A percentile compares a stretch with the other conserved stretches of the same genome.
These are phyloP conservation scores for Nicotiana benthamiana DNA, from an alignment of 257 asterid genomes.

Conservation along the genomic window DNA sequence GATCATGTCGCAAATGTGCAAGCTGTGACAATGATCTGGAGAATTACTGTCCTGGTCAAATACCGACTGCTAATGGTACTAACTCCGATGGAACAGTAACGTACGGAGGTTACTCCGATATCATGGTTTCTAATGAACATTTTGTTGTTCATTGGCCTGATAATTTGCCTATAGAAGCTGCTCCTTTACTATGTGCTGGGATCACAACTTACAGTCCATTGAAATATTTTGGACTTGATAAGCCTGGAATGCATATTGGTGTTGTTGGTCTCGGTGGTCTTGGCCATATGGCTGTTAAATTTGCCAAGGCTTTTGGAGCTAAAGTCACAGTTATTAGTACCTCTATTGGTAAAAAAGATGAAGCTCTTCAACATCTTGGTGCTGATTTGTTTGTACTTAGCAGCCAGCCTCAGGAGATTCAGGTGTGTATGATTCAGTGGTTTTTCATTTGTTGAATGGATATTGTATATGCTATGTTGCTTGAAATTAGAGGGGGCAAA, in stretches of 20 bases:
- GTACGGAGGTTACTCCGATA: constrained; percentile 42
- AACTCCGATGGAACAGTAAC: constrained; percentile 27
- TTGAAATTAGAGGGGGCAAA: neutral
- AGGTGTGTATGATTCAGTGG: constrained; percentile 11
- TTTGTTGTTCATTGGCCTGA: constrained; percentile 26
- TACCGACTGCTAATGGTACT: too few species aligned
- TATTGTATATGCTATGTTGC: neutral
- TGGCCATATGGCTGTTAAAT: constrained; percentile 40
- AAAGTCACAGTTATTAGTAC: constrained; percentile 38
- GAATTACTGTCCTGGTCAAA: constrained; percentile 25
- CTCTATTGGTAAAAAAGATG: constrained; percentile 28
- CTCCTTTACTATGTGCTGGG: constrained; percentile 47
- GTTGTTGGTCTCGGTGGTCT: constrained; percentile 48
- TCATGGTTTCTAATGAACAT: constrained; percentile 31
- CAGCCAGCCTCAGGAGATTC: constrained; percentile 21
- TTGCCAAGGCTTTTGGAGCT: constrained; percentile 41
- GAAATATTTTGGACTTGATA: constrained; percentile 32
- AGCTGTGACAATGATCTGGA: constrained; percentile 23
- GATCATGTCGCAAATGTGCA: constrained; percentile 33
- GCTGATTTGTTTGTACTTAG: constrained; percentile 37
- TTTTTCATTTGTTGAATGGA: neutral
- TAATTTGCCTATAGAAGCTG: constrained; percentile 28
- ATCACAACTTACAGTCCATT: constrained; percentile 36
- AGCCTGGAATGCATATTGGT: constrained; percentile 35
- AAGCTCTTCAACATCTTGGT: constrained; percentile 32